Percentiles rank a stretch among this genome's conserved stretches.
Evolutionary conservation across 163 green algal species (phyloP).

Genomic region (Picocystis sp.): DNA sequence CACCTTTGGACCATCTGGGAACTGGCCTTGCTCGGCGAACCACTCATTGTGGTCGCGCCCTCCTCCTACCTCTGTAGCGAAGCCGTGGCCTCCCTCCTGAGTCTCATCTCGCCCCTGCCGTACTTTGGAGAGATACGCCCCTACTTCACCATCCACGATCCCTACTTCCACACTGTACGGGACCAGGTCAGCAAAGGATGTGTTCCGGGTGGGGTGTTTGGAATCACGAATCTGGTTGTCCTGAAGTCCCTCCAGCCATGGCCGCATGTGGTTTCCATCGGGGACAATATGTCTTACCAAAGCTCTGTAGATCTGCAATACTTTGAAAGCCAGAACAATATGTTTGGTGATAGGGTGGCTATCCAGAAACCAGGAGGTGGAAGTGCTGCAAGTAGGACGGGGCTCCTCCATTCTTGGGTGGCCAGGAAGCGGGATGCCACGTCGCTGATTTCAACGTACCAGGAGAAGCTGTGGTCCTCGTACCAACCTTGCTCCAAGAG

Average conservation of each 20-base stretch:
- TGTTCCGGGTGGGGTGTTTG: too few relatives aligned
- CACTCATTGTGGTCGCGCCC: constrained; percentile 58
- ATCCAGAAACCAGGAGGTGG: too few relatives aligned
- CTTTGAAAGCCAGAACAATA: too few relatives aligned
- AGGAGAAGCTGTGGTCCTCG: constrained; percentile 36
- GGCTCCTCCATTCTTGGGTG: too few relatives aligned
- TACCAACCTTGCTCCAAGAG: constrained; percentile 35
- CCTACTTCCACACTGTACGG: constrained; percentile 28
- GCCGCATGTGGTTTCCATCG: too few relatives aligned
- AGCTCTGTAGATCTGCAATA: too few relatives aligned
- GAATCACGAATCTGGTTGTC: too few relatives aligned
- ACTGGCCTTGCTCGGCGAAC: constrained; percentile 46
- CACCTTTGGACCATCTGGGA: constrained; percentile 51
- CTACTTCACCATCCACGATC: constrained; percentile 86
- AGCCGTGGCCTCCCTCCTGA: constrained; percentile 50
- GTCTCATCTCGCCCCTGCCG: constrained; percentile 58
- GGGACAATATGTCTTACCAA: too few relatives aligned
- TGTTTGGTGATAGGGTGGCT: too few relatives aligned
- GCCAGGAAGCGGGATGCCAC: too few relatives aligned
- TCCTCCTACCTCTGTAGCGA: constrained; percentile 33
- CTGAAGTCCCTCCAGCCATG: too few relatives aligned
- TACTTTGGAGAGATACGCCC: constrained; percentile 64
- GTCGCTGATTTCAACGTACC: constrained; percentile 30
- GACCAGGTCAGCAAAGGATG: constrained; percentile 1
- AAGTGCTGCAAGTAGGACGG: too few relatives aligned